Evolutionary conservation across 1,139 yeast species (phyloP), one percentile per base, ranked within the genome.

Genomic region (Suhomyces choctaworum): DNA sequence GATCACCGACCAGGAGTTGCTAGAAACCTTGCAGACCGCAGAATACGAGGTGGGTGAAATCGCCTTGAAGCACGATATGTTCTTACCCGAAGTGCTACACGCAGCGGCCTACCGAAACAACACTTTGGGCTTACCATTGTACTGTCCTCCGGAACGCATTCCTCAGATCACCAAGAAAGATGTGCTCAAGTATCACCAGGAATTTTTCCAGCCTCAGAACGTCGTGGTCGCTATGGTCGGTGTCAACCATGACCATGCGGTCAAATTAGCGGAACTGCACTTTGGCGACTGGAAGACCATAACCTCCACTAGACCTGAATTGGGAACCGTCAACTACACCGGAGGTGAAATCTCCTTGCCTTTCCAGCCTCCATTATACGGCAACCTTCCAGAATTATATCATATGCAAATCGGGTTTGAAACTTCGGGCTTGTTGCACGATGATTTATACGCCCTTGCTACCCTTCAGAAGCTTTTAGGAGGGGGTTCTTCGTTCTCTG

Each of bases 401-500:
- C 96, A 90, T 56, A 73, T 92, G 56, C 90, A 88, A 58, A 75
- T 92, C 25, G 96, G 86, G 3, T 92, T 86, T 56, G 92, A 92
- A 59, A 95, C 97, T 13, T 70, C 86, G 3, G 86, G 96, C 0
- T 80, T 90, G 29, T 76, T 80, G 36, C 82, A 85, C 54, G 90
- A 88, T 13, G 97, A 92, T 50, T 80, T 90, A 27, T 92, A 92
- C 52, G 95, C 96, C 0, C 68, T 89, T 31, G 97, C 97, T 1
- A 82, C 92, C 1, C 73, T 92, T 38, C 98, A 92, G 56, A 89
- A 92, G 42, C 69, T 92, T 20, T 68, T 92, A n/a, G 98, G 98
- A 26, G 97, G 97, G 24, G 98, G 98, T 34, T 95, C 97, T 6
- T 89, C 97, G 1, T 92, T 92, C 56, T 83, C 95, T 16, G 97